phyloP scores from a whole-genome alignment of 305 asterid genomes.

The Rubia tinctorum region DNA sequence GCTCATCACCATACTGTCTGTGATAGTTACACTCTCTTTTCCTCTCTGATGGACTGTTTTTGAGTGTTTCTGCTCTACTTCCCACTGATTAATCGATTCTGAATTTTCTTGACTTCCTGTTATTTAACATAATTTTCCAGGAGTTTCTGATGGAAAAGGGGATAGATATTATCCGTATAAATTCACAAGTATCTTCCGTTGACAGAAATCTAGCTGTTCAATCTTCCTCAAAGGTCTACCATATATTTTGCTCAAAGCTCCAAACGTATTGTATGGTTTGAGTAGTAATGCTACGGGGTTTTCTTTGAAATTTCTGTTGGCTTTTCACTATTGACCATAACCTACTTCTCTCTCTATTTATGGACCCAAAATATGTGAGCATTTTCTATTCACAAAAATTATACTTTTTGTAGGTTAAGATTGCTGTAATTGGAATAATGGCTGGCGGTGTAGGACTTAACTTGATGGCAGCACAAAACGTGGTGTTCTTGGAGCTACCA shows the following conservation, averaged over 20 bases:
- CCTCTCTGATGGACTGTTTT: not conserved
- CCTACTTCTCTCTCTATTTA: not conserved
- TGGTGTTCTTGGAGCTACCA: slow-evolving; percentile 92
- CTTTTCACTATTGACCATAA: not conserved
- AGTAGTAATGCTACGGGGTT: not conserved
- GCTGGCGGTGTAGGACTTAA: slow-evolving; percentile 96
- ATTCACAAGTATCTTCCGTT: slow-evolving; percentile 50
- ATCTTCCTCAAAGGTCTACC: slow-evolving; percentile 61
- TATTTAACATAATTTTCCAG: slow-evolving; percentile 33
- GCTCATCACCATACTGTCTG: slow-evolving; percentile 94
- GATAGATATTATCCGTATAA: slow-evolving; percentile 73
- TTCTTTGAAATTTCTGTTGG: not conserved
- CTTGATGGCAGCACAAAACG: slow-evolving; percentile 79
- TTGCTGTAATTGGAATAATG: slow-evolving; percentile 88
- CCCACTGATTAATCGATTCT: not conserved
- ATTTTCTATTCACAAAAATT: slow-evolving; percentile 3
- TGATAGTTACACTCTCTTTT: slow-evolving; percentile 34
- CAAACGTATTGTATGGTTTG: not conserved
- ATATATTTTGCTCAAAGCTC: slow-evolving; percentile 9
- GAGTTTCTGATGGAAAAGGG: slow-evolving; percentile 73
- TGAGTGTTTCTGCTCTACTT: slow-evolving; percentile 6
- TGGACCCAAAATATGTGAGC: not conserved
- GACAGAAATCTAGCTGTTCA: slow-evolving; percentile 76
- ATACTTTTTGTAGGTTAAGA: slow-evolving; percentile 53
- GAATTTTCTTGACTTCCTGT: not conserved